Evolutionary conservation across 495 filamentous ascomycete species (phyloP).

Genomic region (Penicillium coprophilum): DNA sequence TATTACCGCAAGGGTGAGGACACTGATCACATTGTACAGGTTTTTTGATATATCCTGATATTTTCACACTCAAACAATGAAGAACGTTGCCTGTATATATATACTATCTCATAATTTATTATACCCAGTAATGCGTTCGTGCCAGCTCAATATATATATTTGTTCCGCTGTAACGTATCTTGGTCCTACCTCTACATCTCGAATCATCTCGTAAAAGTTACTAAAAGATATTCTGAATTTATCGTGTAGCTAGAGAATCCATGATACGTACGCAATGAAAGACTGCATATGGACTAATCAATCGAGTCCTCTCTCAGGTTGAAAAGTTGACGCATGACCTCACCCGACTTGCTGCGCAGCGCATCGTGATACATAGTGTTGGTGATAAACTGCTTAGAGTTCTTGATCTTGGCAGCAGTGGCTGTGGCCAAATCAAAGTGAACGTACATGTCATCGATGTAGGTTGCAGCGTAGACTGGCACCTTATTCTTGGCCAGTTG

Average conservation of each 20-base stretch:
- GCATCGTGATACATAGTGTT: constrained; percentile 87
- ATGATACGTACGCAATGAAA: background rate
- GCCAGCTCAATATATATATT: background rate
- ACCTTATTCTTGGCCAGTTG: constrained; percentile 77
- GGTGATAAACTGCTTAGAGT: constrained; percentile 77
- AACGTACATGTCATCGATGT: constrained; percentile 93
- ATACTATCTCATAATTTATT: constrained; percentile 8
- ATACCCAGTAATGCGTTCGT: constrained; percentile 11
- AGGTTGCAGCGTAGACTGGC: constrained; percentile 85
- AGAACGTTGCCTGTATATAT: constrained; percentile 13
- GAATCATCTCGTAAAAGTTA: background rate
- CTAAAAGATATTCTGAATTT: background rate
- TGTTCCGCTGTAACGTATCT: background rate
- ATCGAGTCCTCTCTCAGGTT: constrained; percentile 68
- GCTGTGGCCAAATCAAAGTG: constrained; percentile 68
- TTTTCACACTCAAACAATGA: background rate
- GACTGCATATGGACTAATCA: constrained; percentile 49
- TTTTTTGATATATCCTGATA: constrained; percentile 20
- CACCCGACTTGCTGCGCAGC: constrained; percentile 66
- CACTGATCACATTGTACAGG: constrained; percentile 18
- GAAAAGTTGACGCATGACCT: constrained; percentile 70
- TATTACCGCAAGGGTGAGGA: background rate
- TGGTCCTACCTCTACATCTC: background rate
- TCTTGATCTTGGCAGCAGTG: constrained; percentile 73
- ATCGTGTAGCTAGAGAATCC: background rate